Base-by-base conservation (phyloP, 2,329 filamentous ascomycete species). In the Alternaria alternata region DNA sequence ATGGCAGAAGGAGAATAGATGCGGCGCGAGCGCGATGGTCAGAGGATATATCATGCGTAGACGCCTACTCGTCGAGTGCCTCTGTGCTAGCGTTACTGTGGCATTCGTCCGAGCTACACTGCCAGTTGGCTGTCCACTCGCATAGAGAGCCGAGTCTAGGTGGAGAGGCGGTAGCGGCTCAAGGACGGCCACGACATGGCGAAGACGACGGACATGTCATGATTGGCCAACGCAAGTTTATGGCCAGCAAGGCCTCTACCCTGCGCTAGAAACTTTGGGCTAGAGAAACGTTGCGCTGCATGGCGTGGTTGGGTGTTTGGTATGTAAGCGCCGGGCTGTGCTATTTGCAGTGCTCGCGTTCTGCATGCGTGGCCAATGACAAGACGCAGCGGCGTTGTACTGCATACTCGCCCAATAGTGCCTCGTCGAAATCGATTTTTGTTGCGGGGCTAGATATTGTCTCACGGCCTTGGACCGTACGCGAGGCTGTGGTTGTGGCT, bases 41-140 rank as follows among this genome's bases (percentile, higher is more conserved):
- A 61, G 59, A 70, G 74, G 71, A 77, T 78, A 78, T 77, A 76
- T 73, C 66, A 61, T 60, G 61, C 62, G 62, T 74, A 77, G 71
- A 70, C 74, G 75, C 74, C 66, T 63, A 64, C 62, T 54, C 49
- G 51, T 60, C 54, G 65, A 68, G 54, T 65, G 63, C 64, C 63
- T 63, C 54, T 30, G 64, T 63, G 59, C 71, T 62, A 69, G 62
- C 69, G 67, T 63, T 60, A 69, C 68, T 47, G 67, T 75, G 73
- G 70, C 72, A 72, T 44, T 58, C 55, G 64, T 49, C 59, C 61
- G 64, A 68, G 61, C 67, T 71, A 68, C 72, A 70, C 57, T 63
- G 70, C 69, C 65, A 72, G 69, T 64, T 65, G 62, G 70, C 64
- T 61, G 68, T 72, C 71, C 74, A 75, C 61, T 77, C 61, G 71